Base-by-base conservation (phyloP, 306 rosid genomes). In the Alnus glutinosa region DNA sequence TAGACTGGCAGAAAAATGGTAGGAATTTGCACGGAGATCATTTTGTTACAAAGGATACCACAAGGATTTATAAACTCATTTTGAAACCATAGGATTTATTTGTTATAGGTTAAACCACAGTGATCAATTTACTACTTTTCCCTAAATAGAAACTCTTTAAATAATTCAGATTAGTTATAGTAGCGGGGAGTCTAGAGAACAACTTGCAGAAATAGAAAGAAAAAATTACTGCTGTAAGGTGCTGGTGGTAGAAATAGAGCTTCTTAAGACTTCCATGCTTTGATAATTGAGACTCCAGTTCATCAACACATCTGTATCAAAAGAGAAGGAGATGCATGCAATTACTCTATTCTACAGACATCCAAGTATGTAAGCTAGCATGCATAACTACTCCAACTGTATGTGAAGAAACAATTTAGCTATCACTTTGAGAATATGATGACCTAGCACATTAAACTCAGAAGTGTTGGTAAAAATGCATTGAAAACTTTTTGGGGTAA, bases 231-330 rank as follows among this genome's bases (percentile, higher is more conserved):
- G 97, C 88, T 64, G 98, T 90, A 77, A 95, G 99, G 63, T 95
- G 96, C 83, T 95, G 99, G 82, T 95, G 99, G 85, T 90, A 91
- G 83, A 95, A 95, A 84, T 95, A 95, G 81, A 93, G 88, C 84
- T 88, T 95, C 83, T 87, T 95, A 77, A 93, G 96, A 86, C 98
- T 95, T 12, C 97, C 99, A 82, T 95, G 94, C 86, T 88, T 90
- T 72, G 99, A 89, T 83, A 95, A 92, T 77, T 90, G 92, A 61
- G 88, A 88, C 86, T 95, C 99, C 87, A 95, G 83, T 87, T 91
- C 98, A 83, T 93, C 99, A 37, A 93, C 97, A 73, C 99, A 93
- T 88, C 98, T 95, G 93, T 76, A 83, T 73, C 58, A 81, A 79
- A 80, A 72, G 39, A 70, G 62, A 78, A 78, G 75, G 55, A 83